A percentile compares a stretch with the other conserved stretches of the same genome.
These are phyloP conservation scores for Solanum commersonii DNA, from an alignment of 257 asterid species.

Conservation along the genomic window DNA sequence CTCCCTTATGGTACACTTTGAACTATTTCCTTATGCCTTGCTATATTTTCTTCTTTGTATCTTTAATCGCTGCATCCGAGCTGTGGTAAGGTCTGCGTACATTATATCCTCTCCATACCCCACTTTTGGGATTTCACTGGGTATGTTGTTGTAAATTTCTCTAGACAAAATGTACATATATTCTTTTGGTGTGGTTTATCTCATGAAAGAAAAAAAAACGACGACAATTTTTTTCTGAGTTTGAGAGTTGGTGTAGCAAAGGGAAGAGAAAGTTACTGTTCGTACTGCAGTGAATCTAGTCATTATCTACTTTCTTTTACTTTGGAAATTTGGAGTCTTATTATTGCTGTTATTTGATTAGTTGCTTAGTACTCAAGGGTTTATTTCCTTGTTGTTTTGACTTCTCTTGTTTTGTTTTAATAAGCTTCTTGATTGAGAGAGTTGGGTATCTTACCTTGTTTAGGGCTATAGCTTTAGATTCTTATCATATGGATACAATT, in stretches of 20 bases:
- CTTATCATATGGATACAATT: neutral
- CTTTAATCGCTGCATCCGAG: too few relatives aligned
- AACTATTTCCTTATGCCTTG: too few relatives aligned
- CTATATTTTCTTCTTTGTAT: too few relatives aligned
- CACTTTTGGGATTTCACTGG: too few relatives aligned
- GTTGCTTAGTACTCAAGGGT: neutral
- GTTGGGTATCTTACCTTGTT: too few relatives aligned
- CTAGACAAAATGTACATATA: neutral
- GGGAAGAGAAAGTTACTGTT: neutral
- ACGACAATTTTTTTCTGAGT: neutral
- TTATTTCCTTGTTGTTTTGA: neutral
- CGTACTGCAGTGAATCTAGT: neutral
- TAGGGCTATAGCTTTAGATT: neutral
- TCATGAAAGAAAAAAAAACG: neutral
- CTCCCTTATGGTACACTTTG: too few relatives aligned
- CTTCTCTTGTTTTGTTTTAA: neutral
- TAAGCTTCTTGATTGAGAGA: neutral
- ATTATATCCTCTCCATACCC: too few relatives aligned
- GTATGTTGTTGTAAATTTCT: too few relatives aligned
- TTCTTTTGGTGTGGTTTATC: neutral
- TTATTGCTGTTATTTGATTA: neutral
- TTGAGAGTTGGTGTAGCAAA: neutral
- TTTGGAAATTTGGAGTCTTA: neutral
- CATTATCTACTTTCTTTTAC: neutral
- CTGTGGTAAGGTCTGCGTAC: too few relatives aligned